Percentiles rank a stretch among this genome's conserved stretches.
Conservation (phyloP, 345 rosid genomes). For the Linum lewisii region DNA sequence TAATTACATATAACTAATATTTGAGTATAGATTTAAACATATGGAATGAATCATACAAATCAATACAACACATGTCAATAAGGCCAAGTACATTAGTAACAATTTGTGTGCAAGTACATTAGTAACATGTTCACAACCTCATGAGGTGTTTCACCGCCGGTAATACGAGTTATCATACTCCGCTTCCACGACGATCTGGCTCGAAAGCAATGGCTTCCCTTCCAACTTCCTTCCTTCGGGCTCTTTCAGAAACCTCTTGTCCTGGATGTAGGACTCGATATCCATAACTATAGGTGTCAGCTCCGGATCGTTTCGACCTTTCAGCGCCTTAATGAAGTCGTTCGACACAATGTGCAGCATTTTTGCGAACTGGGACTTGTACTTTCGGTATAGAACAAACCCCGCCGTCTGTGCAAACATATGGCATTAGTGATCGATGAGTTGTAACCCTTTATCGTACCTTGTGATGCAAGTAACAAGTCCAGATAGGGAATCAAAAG, state of each 20-base stretch:
- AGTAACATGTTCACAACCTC: too few relatives aligned
- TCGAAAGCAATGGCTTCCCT: not conserved
- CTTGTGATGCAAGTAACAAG: not conserved
- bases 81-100: too few relatives aligned
- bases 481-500: too few relatives aligned
- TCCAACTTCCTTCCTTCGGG: conserved; percentile 48
- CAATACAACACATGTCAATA: too few relatives aligned
- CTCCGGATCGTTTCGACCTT: conserved; percentile 34
- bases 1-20: too few relatives aligned
- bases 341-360: conserved; percentile 40
- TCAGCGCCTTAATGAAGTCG: conserved; percentile 46
- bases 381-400: conserved; percentile 46
- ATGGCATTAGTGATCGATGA: not conserved
- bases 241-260: conserved; percentile 41
- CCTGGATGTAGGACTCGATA: conserved; percentile 53
- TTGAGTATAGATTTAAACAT: too few relatives aligned
- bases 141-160: not conserved
- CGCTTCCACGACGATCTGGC: not conserved
- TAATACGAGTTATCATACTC: not conserved
- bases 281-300: conserved; percentile 32
- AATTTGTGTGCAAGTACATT: too few relatives aligned
- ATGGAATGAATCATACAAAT: too few relatives aligned
- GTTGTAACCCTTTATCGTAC: not conserved
- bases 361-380: conserved; percentile 64
- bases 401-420: conserved; percentile 57